Evolutionary conservation across 75 land plant genomes (phyloP).

Genomic region (Azolla pinnata): DNA sequence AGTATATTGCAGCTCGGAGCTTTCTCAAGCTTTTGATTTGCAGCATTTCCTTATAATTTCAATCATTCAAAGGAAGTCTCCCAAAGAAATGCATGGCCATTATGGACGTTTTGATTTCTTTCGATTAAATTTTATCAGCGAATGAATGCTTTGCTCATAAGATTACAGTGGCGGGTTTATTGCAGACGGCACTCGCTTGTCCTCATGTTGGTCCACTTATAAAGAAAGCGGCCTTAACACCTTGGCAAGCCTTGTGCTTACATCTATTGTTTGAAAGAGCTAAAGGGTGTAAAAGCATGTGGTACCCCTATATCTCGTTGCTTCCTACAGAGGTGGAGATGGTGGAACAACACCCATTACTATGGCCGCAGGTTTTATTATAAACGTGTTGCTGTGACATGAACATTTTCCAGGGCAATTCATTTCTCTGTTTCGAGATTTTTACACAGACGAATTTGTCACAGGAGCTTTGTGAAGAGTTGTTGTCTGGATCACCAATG

Average conservation of each 20-base stretch:
- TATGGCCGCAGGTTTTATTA: conserved; percentile 28
- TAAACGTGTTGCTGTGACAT: neutral
- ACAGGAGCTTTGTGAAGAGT: conserved; percentile 17
- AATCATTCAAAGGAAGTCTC: neutral
- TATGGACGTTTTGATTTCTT: neutral
- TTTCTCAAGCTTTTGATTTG: too few relatives aligned
- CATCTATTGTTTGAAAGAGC: conserved; percentile 28
- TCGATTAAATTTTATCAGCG: neutral
- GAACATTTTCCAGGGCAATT: neutral
- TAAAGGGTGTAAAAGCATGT: conserved; percentile 16
- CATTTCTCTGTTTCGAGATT: neutral
- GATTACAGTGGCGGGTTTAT: neutral
- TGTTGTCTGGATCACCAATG: conserved; percentile 33
- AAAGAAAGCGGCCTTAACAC: conserved; percentile 8
- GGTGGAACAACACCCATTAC: conserved; percentile 20
- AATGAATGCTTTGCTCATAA: neutral
- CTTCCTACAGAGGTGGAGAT: conserved; percentile 24
- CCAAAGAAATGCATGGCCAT: neutral
- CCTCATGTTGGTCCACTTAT: conserved; percentile 20
- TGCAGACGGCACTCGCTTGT: conserved; percentile 24
- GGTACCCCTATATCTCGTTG: conserved; percentile 29
- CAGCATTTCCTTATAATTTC: neutral
- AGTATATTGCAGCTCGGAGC: neutral
- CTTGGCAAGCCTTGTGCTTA: conserved; percentile 31
- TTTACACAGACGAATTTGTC: neutral